A percentile compares a stretch with the other conserved stretches of the same genome.
Conservation (phyloP, 441 rosid species). For the Erodium moschatum region DNA sequence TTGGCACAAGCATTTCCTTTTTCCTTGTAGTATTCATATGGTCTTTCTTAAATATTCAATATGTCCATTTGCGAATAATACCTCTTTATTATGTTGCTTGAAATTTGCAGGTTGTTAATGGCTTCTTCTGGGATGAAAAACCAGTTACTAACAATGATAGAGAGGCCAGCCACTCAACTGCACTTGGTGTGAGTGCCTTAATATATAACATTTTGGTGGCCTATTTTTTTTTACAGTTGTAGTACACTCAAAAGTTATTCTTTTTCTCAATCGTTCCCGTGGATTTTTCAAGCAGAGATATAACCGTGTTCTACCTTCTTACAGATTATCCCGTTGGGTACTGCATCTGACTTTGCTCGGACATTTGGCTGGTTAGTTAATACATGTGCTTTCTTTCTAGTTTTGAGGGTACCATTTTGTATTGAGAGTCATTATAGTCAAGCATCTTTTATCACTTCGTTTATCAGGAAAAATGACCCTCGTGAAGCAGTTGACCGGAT, state of each 20-base stretch:
- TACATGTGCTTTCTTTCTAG: conserved; percentile 19
- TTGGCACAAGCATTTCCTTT: not conserved
- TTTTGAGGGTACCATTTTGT: not conserved
- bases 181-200: conserved; percentile 73
- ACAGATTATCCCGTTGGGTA: conserved; percentile 90
- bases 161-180: conserved; percentile 53
- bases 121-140: conserved; percentile 85
- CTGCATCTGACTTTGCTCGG: conserved; percentile 93
- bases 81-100: conserved; percentile 7
- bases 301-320: conserved; percentile 23
- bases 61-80: not conserved
- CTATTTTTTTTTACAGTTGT: conserved; percentile 11
- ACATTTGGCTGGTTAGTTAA: conserved; percentile 85
- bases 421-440: conserved; percentile 7
- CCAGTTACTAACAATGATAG: conserved; percentile 40
- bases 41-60: not conserved
- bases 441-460: conserved; percentile 13
- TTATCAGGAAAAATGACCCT: conserved; percentile 73
- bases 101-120: conserved; percentile 72
- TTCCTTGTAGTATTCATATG: not conserved
- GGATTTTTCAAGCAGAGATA: conserved; percentile 14
- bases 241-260: not conserved
- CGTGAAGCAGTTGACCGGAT: conserved; percentile 74
- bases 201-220: not conserved
- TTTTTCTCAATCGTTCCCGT: not conserved